Conservation (phyloP, 768 basidiomycete genomes). For the Botryobasidium botryosum region DNA sequence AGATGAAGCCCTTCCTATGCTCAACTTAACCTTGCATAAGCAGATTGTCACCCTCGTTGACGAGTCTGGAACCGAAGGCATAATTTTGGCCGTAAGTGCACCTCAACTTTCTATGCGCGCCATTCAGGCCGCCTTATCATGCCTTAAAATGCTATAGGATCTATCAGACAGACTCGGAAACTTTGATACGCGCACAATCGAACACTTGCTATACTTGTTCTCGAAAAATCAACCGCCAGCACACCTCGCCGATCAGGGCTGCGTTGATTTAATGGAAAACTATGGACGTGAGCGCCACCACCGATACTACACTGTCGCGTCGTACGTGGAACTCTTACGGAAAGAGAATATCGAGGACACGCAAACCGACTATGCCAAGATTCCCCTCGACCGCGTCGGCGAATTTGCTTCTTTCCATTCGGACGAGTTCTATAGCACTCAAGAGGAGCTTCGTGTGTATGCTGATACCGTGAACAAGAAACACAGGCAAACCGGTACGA, state of each 20-base stretch:
- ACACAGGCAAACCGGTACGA: no score
- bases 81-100: conserved; percentile 4
- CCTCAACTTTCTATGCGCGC: no score
- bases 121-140: no score
- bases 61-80: conserved; percentile 35
- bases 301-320: conserved; percentile 58
- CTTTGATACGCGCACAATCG: conserved; percentile 69
- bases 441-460: no score
- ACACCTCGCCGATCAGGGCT: conserved; percentile 55
- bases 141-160: conserved; percentile 28
- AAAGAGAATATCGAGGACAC: conserved; percentile 46
- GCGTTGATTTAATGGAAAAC: conserved; percentile 62
- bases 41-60: conserved; percentile 64
- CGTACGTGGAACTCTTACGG: conserved; percentile 37
- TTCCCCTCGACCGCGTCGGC: conserved; percentile 32
- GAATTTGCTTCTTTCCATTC: conserved; percentile 33
- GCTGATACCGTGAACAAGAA: no score
- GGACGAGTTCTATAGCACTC: conserved; percentile 34
- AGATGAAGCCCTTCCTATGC: conserved; percentile 6
- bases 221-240: conserved; percentile 45
- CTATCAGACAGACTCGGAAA: conserved; percentile 41
- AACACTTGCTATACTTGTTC: conserved; percentile 57
- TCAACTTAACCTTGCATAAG: conserved; percentile 54
- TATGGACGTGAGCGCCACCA: conserved; percentile 74
- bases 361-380: conserved; percentile 25